A percentile compares a stretch with the other conserved stretches of the same genome.
phyloP scores from a whole-genome alignment of 164 flowering plant genomes.

The Taxillus chinensis region DNA sequence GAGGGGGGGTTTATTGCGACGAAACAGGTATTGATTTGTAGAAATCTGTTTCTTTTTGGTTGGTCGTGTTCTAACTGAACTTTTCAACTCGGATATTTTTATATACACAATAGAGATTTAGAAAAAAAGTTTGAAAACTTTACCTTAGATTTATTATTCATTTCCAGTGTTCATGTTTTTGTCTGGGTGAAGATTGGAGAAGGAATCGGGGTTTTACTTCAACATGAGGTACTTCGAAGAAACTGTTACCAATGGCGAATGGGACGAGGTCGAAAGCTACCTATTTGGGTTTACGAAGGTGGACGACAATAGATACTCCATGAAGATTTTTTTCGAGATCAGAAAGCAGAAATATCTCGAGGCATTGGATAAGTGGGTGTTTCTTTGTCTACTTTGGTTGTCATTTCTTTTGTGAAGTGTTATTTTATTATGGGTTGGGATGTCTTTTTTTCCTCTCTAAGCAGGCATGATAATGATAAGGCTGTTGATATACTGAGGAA shows the following conservation, averaged over 20 bases:
- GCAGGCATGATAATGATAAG: conserved; percentile 20
- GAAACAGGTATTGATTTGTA: not conserved
- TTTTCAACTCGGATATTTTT: not conserved
- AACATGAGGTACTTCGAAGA: conserved; percentile 83
- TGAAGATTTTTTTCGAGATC: conserved; percentile 83
- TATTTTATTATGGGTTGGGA: not conserved
- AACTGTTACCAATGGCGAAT: conserved; percentile 76
- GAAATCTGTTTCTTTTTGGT: not conserved
- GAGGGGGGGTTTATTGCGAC: not conserved
- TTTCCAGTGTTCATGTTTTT: not conserved
- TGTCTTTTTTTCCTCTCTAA: not conserved
- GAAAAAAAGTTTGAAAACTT: too few species aligned
- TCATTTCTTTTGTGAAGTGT: not conserved
- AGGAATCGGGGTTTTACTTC: conserved; percentile 80
- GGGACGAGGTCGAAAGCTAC: conserved; percentile 88
- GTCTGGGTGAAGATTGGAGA: conserved; percentile 51
- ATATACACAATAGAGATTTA: too few species aligned
- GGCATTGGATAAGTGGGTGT: conserved; percentile 60
- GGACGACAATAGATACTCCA: conserved; percentile 75
- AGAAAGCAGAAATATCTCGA: conserved; percentile 90
- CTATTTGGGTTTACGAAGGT: conserved; percentile 78
- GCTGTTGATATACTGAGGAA: conserved; percentile 24
- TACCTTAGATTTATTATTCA: not conserved
- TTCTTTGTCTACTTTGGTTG: not conserved
- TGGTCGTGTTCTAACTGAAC: not conserved